phyloP scores from a whole-genome alignment of 345 rosid genomes.

The Limnanthes douglasii region DNA sequence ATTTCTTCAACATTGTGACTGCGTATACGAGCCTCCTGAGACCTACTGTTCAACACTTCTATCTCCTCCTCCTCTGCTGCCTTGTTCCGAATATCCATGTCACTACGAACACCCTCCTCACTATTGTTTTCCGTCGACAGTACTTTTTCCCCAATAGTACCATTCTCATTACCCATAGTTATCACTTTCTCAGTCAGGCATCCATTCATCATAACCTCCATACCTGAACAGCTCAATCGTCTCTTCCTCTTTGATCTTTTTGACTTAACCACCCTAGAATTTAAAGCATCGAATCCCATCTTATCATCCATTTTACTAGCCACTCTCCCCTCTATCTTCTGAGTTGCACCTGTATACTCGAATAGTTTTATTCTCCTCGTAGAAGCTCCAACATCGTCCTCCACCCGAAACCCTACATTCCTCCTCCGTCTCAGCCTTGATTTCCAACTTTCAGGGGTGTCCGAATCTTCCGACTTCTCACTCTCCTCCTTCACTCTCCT shows the following conservation, averaged over 20 bases:
- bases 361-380: constrained; percentile 50
- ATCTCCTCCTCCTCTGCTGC: constrained; percentile 17
- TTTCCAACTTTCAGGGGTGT: constrained; percentile 40
- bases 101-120: no score
- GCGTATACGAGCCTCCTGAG: constrained; percentile 12
- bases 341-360: constrained; percentile 11
- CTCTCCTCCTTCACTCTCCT: constrained; percentile 16
- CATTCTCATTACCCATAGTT: constrained; percentile 13
- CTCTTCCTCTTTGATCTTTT: constrained; percentile 15
- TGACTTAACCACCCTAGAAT: constrained; percentile 6
- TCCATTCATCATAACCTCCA: constrained; percentile 20
- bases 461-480: constrained; percentile 14
- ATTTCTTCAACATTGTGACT: constrained; percentile 12
- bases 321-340: constrained; percentile 8
- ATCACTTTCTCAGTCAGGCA: constrained; percentile 14
- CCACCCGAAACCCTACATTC: constrained; percentile 14
- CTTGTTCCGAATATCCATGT: no score
- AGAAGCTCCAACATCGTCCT: no score
- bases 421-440: constrained; percentile 46
- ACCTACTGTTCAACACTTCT: constrained; percentile 8
- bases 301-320: constrained; percentile 9
- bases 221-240: constrained; percentile 11
- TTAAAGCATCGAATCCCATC: constrained; percentile 9
- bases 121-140: no score
- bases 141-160: constrained; percentile 8